Evolutionary conservation across 495 filamentous ascomycete species (phyloP).

Genomic region (Lichina pygmaea): DNA sequence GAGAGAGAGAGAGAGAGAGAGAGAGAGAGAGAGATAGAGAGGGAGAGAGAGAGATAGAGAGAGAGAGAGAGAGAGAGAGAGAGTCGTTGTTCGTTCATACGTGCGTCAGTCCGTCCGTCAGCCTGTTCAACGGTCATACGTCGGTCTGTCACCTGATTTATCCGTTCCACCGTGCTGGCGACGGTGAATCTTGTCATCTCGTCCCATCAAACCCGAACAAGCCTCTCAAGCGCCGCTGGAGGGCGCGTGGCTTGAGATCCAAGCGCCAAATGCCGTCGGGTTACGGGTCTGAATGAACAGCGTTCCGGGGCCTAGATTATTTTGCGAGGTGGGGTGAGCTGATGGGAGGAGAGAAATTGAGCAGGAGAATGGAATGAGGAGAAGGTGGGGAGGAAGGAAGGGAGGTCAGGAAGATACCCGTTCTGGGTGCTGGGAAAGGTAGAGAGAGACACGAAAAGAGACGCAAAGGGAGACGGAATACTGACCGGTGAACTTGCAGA

Average conservation of each 20-base stretch:
- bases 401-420: not conserved
- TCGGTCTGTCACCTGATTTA: no score
- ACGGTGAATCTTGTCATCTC: not conserved
- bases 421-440: not conserved
- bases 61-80: not conserved
- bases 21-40: not conserved
- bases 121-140: not conserved
- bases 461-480: not conserved
- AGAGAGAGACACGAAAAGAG: not conserved
- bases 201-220: not conserved
- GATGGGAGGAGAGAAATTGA: not conserved
- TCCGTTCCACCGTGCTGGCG: no score
- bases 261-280: constrained; percentile 28
- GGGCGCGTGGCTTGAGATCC: constrained; percentile 14
- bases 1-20: not conserved
- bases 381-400: not conserved
- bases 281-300: constrained; percentile 91
- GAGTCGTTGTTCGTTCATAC: not conserved
- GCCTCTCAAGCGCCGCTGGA: not conserved
- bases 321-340: not conserved
- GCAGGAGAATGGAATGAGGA: not conserved
- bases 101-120: not conserved
- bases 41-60: not conserved
- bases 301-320: constrained; percentile 40
- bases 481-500: constrained; percentile 66